Conservation (phyloP, 768 basidiomycete species). For the Coprinopsis cinerea region DNA sequence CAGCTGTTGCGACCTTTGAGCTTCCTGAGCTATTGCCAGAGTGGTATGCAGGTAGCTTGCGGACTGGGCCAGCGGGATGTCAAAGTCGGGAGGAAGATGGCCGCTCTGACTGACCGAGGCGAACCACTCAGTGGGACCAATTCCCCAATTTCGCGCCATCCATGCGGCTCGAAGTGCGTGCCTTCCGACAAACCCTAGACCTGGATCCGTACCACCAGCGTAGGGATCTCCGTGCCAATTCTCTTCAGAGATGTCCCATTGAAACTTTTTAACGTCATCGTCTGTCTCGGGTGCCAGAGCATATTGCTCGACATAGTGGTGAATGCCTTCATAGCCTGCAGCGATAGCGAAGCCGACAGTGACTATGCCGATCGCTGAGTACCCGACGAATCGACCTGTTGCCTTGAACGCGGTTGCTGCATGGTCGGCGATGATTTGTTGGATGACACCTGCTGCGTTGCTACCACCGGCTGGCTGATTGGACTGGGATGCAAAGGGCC, state of each 20-base stretch:
- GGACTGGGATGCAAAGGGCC: neutral
- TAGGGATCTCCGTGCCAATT: constrained; percentile 51
- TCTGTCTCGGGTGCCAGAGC: constrained; percentile 43
- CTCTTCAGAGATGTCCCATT: constrained; percentile 61
- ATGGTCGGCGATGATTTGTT: constrained; percentile 26
- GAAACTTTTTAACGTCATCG: constrained; percentile 50
- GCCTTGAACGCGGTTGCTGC: constrained; percentile 35
- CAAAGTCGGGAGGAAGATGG: constrained; percentile 44
- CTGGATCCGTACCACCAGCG: constrained; percentile 66
- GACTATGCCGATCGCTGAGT: constrained; percentile 39
- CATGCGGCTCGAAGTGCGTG: constrained; percentile 65
- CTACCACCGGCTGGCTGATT: constrained; percentile 1
- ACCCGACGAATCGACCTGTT: constrained; percentile 43
- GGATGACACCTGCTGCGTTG: constrained; percentile 10
- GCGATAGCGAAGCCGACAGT: constrained; percentile 38
- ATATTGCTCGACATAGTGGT: constrained; percentile 60
- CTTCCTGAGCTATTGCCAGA: neutral
- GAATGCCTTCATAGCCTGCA: constrained; percentile 49
- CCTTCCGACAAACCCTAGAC: constrained; percentile 54
- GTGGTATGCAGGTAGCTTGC: neutral
- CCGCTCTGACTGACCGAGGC: constrained; percentile 37
- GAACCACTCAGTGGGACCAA: constrained; percentile 23
- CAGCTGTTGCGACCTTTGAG: constrained; percentile 22
- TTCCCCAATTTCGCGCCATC: constrained; percentile 65
- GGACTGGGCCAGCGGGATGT: constrained; percentile 8